Evolutionary conservation across 441 rosid genomes (phyloP).

Genomic region (Flueggea neowawraea): DNA sequence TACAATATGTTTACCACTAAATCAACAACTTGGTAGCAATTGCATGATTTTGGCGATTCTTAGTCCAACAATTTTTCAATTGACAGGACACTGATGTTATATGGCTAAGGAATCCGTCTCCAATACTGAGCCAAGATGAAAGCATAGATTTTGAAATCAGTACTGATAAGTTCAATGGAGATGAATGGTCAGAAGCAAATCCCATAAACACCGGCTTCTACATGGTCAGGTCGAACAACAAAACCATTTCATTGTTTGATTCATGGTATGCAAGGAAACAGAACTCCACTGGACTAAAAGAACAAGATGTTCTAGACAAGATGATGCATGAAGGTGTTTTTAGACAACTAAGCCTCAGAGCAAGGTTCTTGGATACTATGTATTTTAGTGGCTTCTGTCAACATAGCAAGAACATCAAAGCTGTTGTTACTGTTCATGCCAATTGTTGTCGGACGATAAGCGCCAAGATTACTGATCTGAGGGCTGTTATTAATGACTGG

Average conservation of each 20-base stretch:
- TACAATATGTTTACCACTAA: too few relatives aligned
- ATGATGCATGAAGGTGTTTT: slow-evolving; percentile 24
- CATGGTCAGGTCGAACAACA: slow-evolving; percentile 40
- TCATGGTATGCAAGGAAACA: slow-evolving; percentile 33
- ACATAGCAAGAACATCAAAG: slow-evolving; percentile 23
- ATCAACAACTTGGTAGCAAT: too few relatives aligned
- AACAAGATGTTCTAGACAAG: slow-evolving; percentile 35
- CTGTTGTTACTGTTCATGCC: slow-evolving; percentile 36
- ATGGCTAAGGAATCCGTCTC: slow-evolving; percentile 48
- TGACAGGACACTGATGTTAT: slow-evolving; percentile 43
- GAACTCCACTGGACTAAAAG: slow-evolving; percentile 30
- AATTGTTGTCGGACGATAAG: slow-evolving; percentile 39
- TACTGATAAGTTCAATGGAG: slow-evolving; percentile 32
- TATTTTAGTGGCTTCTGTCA: slow-evolving; percentile 43
- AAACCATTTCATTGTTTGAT: slow-evolving; percentile 29
- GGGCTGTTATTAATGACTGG: slow-evolving; percentile 28
- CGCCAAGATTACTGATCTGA: slow-evolving; percentile 37
- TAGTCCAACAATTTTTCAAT: not conserved
- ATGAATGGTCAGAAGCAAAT: slow-evolving; percentile 28
- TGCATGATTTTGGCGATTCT: too few relatives aligned
- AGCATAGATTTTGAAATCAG: slow-evolving; percentile 40
- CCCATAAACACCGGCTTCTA: slow-evolving; percentile 46
- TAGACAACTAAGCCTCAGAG: slow-evolving; percentile 21
- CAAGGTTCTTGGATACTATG: slow-evolving; percentile 32
- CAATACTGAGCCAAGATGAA: slow-evolving; percentile 18